phyloP scores from a whole-genome alignment of 352 stramenopile genomes.

The Achlya hypogyna region DNA sequence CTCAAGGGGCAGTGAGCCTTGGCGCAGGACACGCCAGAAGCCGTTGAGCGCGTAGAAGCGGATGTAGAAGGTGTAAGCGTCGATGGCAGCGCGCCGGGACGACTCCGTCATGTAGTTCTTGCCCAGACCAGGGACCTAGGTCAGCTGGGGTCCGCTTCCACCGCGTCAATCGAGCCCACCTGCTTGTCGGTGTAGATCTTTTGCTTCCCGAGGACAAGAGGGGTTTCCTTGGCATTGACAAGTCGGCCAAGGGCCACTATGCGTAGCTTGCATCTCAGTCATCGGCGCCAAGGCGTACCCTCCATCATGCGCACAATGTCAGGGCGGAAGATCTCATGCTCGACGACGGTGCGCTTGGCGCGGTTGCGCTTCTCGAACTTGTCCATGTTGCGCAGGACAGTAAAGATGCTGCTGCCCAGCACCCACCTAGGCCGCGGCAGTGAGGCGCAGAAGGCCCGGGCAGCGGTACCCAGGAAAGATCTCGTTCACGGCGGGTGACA shows the following conservation, averaged over 20 bases:
- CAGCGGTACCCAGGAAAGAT: conserved; percentile 48
- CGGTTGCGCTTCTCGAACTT: conserved; percentile 82
- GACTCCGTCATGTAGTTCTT: conserved; percentile 82
- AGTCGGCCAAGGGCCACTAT: conserved; percentile 41
- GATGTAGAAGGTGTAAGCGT: conserved; percentile 80
- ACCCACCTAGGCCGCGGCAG: conserved; percentile 65
- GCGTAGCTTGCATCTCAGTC: background rate
- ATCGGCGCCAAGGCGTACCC: conserved; percentile 23
- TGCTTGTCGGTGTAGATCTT: conserved; percentile 68
- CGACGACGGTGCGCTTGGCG: conserved; percentile 54
- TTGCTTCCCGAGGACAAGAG: conserved; percentile 37
- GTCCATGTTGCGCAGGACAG: conserved; percentile 78
- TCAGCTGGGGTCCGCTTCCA: background rate
- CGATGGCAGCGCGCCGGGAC: conserved; percentile 42
- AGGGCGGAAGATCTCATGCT: conserved; percentile 51
- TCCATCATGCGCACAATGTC: conserved; percentile 78
- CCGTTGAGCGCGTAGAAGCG: conserved; percentile 60
- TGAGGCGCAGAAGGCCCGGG: background rate
- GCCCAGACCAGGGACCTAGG: conserved; percentile 37
- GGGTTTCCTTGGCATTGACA: conserved; percentile 30
- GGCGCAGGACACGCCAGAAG: conserved; percentile 32
- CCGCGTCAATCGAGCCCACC: conserved; percentile 18
- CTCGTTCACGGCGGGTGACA: conserved; percentile 79
- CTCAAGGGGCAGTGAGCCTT: conserved; percentile 2
- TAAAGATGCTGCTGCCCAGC: conserved; percentile 84